Conservation (phyloP, 2,329 filamentous ascomycete genomes). For the Colletotrichum lupini region DNA sequence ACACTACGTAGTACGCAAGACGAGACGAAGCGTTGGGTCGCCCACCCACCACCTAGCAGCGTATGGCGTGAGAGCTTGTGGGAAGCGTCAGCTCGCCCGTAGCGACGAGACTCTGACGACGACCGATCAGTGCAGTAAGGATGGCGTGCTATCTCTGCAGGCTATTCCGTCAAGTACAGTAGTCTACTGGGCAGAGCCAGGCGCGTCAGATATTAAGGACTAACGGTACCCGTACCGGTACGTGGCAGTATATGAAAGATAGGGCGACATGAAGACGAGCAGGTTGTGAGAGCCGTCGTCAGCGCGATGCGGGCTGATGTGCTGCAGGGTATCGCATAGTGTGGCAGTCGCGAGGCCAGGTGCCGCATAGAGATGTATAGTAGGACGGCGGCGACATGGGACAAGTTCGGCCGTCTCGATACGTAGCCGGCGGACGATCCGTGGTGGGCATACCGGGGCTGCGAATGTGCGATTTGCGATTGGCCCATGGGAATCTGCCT, state of each 20-base stretch:
- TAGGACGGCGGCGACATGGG: constrained; percentile 1
- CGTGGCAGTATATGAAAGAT: not conserved
- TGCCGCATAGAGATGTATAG: constrained; percentile 1
- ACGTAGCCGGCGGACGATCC: constrained; percentile 12
- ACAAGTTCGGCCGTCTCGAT: constrained; percentile 24
- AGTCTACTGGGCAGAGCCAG: not conserved
- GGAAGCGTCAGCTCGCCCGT: constrained; percentile 2
- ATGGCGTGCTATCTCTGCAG: not conserved
- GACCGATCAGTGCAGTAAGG: not conserved
- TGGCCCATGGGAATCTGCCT: constrained; percentile 24
- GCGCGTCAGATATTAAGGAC: not conserved
- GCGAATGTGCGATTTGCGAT: constrained; percentile 26
- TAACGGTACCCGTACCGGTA: not conserved
- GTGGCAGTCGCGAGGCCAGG: not conserved
- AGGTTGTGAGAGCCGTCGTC: not conserved
- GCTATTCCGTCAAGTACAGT: not conserved
- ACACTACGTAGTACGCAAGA: constrained; percentile 16
- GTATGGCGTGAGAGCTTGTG: not conserved
- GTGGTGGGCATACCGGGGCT: not conserved
- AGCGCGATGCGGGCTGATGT: constrained; percentile 25
- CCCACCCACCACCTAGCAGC: not conserved
- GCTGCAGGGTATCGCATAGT: constrained; percentile 25
- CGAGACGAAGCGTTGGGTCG: not conserved
- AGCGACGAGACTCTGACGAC: not conserved
- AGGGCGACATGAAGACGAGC: not conserved